A percentile compares a stretch with the other conserved stretches of the same genome.
Conservation (phyloP, 1,139 yeast genomes). For the Debaryomycetaceae sp. region DNA sequence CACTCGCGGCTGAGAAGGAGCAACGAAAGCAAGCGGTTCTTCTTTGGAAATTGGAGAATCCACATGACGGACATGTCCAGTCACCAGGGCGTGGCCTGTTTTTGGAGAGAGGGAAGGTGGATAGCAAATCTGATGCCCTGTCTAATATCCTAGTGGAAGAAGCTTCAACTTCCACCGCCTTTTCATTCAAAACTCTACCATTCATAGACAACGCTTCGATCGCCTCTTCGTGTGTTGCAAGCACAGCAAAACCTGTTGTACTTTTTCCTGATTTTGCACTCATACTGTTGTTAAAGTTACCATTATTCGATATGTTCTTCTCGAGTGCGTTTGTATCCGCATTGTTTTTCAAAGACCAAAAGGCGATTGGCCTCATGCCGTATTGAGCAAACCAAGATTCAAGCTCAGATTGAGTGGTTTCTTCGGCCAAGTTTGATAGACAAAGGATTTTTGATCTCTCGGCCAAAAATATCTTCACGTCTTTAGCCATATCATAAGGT, state of each 20-base stretch:
- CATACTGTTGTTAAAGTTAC: constrained; percentile 3
- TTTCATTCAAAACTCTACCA: constrained; percentile 73
- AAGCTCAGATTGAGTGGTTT: constrained; percentile 85
- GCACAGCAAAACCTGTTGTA: constrained; percentile 78
- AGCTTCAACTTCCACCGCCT: constrained; percentile 81
- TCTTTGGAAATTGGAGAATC: constrained; percentile 91
- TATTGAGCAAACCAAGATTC: constrained; percentile 90
- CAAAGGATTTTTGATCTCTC: constrained; percentile 80
- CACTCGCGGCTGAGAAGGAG: constrained; percentile 79
- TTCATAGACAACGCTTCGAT: constrained; percentile 71
- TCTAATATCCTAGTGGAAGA: constrained; percentile 76
- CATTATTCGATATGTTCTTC: background rate
- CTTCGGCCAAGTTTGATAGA: constrained; percentile 73
- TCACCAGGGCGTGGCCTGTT: constrained; percentile 96
- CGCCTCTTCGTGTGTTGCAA: constrained; percentile 84
- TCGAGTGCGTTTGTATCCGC: constrained; percentile 3
- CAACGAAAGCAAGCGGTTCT: constrained; percentile 94
- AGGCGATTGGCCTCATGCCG: constrained; percentile 83
- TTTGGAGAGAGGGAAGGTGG: constrained; percentile 84
- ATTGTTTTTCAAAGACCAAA: constrained; percentile 71
- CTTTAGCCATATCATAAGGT: constrained; percentile 75
- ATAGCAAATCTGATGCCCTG: constrained; percentile 72
- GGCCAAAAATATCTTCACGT: constrained; percentile 59
- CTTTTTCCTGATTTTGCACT: constrained; percentile 16
- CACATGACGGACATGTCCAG: constrained; percentile 97